A percentile compares a stretch with the other conserved stretches of the same genome.
These are phyloP conservation scores for Nicotiana benthamiana DNA, from an alignment of 257 asterid species.

Conservation along the genomic window DNA sequence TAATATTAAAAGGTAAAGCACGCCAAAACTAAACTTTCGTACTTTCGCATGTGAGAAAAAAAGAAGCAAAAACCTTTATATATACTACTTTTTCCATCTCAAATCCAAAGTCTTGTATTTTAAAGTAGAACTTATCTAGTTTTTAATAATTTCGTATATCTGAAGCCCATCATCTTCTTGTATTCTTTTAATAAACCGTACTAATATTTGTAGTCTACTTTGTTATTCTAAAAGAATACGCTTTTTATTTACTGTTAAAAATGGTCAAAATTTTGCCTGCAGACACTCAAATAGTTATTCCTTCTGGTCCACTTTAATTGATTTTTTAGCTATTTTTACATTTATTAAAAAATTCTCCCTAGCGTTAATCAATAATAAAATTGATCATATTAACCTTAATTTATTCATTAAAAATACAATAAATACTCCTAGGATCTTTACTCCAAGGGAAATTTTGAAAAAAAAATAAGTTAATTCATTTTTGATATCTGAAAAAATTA, in stretches of 20 bases:
- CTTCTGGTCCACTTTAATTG: no score
- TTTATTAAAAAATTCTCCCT: no score
- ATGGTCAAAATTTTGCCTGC: background rate
- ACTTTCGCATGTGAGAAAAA: background rate
- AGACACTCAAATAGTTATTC: background rate
- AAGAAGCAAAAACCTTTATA: background rate
- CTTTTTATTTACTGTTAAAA: background rate
- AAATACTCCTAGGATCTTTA: no score
- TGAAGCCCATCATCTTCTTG: background rate
- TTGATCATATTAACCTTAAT: no score
- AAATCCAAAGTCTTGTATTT: background rate
- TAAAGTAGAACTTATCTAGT: background rate
- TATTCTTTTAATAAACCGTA: background rate
- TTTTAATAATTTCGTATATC: background rate
- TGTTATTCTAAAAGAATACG: background rate
- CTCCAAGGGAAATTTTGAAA: no score
- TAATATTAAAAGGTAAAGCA: constrained; percentile 10
- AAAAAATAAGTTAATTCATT: no score
- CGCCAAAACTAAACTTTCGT: constrained; percentile 34
- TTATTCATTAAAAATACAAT: no score
- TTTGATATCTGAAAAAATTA: no score
- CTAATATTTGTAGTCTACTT: background rate
- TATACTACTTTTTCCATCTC: background rate
- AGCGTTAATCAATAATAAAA: no score
- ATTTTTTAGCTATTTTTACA: no score